phyloP scores from a whole-genome alignment of 441 rosid species.

The Croton laevigatus region DNA sequence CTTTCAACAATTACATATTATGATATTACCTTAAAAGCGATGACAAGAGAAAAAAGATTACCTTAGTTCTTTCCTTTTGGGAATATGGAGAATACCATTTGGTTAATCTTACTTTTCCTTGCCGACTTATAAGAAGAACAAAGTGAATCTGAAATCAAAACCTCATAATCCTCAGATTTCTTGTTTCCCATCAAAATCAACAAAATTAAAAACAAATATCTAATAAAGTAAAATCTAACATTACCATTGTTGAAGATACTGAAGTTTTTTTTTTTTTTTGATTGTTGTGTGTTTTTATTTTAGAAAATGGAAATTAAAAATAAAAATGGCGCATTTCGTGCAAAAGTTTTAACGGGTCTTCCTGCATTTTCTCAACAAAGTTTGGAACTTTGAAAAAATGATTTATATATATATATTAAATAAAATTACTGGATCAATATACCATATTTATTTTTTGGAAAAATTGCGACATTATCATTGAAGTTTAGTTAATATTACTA shows the following conservation, averaged over 20 bases:
- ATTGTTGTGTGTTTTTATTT: background rate
- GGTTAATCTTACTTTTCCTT: conserved; percentile 70
- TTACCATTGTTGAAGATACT: background rate
- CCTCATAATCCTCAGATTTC: background rate
- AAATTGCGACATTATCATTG: no score
- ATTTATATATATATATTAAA: background rate
- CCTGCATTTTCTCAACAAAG: conserved; percentile 5
- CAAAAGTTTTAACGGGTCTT: background rate
- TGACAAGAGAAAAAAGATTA: conserved; percentile 2
- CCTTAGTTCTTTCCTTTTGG: conserved; percentile 66
- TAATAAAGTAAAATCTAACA: background rate
- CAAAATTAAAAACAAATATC: background rate
- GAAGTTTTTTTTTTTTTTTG: background rate
- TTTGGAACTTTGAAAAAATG: background rate
- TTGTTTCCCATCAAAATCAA: no score
- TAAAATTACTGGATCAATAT: no score
- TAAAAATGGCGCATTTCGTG: background rate
- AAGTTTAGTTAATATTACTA: no score
- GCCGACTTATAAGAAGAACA: conserved; percentile 67
- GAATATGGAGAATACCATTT: conserved; percentile 73
- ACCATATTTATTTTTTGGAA: no score
- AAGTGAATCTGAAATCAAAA: conserved; percentile 51
- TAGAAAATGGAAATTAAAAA: background rate
- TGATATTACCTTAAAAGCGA: background rate
- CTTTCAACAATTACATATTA: background rate